phyloP scores from a whole-genome alignment of 192 early-diverging fungal species.

The Podila epigama region DNA sequence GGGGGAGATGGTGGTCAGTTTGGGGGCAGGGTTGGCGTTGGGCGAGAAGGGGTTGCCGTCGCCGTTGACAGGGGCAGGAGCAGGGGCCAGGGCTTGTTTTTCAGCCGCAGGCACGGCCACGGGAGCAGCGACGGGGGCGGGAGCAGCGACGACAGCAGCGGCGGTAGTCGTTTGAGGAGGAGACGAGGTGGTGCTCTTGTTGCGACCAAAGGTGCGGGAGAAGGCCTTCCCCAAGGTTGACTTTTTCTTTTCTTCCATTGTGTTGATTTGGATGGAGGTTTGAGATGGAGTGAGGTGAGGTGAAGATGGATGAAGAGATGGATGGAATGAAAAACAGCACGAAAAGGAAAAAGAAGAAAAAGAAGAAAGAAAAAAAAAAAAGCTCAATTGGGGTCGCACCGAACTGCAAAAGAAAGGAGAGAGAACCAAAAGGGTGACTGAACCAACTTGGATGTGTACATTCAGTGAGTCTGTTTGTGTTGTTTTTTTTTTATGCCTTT shows the following conservation, averaged over 20 bases:
- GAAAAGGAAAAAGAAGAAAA: neutral
- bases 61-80: neutral
- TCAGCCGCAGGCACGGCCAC: neutral
- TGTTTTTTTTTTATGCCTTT: neutral
- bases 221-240: conserved; percentile 43
- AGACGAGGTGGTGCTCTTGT: neutral
- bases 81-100: neutral
- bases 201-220: conserved; percentile 43
- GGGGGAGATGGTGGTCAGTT: conserved; percentile 11
- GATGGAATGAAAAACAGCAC: neutral
- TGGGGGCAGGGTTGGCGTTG: conserved; percentile 17
- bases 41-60: conserved; percentile 15
- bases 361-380: neutral
- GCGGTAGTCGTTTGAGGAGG: neutral
- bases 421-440: too few species aligned
- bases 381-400: neutral
- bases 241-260: conserved; percentile 48
- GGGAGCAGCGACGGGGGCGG: neutral
- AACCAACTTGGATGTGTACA: too few species aligned
- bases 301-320: neutral
- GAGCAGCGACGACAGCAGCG: neutral
- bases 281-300: neutral
- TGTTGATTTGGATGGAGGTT: neutral
- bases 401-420: neutral
- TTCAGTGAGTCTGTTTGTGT: neutral